Conservation (phyloP, 1,139 yeast species). For the Pichia sp. region DNA sequence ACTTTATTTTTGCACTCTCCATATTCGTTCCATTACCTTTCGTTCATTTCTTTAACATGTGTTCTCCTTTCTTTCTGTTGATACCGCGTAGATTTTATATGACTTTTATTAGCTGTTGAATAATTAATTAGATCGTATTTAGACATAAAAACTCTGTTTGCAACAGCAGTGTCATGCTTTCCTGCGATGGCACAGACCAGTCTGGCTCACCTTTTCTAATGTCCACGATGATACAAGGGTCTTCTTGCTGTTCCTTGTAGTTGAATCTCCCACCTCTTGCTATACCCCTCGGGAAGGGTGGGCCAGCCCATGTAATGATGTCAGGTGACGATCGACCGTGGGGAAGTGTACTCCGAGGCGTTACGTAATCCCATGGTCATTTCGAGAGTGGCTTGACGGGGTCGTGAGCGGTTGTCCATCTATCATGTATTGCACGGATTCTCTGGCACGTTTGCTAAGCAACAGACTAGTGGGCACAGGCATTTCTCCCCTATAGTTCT, state of each 20-base stretch:
- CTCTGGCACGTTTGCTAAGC: too few species aligned
- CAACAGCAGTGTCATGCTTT: too few species aligned
- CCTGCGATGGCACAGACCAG: too few species aligned
- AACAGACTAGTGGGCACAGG: too few species aligned
- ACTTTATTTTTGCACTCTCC: not conserved
- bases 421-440: not conserved
- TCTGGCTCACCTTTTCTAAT: too few species aligned
- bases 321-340: constrained; percentile 1
- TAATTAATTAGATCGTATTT: not conserved
- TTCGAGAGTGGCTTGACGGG: not conserved
- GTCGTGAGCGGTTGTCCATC: not conserved
- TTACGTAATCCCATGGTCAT: not conserved
- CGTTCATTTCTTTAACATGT: not conserved
- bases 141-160: not conserved
- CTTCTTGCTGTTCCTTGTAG: too few species aligned
- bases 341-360: not conserved
- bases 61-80: not conserved
- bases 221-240: too few species aligned
- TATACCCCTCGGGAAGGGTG: too few species aligned
- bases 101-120: not conserved
- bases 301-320: too few species aligned
- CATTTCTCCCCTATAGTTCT: too few species aligned
- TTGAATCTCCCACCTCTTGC: too few species aligned
- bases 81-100: not conserved
- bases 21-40: not conserved